Evolutionary conservation across 2,329 filamentous ascomycete genomes (phyloP).

Genomic region (Hysterium pulicare): DNA sequence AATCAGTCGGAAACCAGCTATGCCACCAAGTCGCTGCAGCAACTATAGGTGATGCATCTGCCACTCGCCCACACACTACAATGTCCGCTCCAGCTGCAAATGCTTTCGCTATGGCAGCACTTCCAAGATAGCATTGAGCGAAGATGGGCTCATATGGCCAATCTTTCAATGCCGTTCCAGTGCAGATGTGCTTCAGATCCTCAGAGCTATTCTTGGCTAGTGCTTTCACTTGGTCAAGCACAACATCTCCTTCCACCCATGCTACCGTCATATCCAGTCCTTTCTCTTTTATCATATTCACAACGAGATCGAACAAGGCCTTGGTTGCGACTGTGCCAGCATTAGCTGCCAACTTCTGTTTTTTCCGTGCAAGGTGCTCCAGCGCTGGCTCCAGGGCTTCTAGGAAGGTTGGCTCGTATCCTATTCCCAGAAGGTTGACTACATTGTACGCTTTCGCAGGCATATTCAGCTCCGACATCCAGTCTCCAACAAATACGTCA

Average conservation of each 20-base stretch:
- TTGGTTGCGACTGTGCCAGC: background rate
- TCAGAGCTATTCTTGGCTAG: background rate
- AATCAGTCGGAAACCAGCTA: conserved; percentile 50
- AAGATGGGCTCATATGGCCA: conserved; percentile 36
- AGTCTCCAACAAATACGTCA: conserved; percentile 14
- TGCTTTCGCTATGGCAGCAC: background rate
- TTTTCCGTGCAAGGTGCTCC: background rate
- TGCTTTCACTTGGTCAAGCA: background rate
- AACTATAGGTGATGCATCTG: conserved; percentile 39
- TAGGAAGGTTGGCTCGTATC: conserved; percentile 19
- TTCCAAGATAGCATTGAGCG: conserved; percentile 10
- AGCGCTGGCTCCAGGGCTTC: conserved; percentile 26
- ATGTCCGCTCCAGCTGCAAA: background rate
- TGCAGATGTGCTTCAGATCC: conserved; percentile 7
- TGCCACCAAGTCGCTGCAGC: conserved; percentile 47
- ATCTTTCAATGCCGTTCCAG: conserved; percentile 24
- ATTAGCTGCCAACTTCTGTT: background rate
- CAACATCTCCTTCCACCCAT: background rate
- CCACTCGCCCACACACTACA: conserved; percentile 7
- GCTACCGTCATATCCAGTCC: background rate
- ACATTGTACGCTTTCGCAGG: conserved; percentile 18
- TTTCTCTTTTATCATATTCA: background rate
- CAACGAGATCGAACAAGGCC: background rate
- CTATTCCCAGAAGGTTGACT: background rate
- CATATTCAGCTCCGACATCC: conserved; percentile 8